Percentiles rank a stretch among this genome's conserved stretches.
phyloP scores from a whole-genome alignment of 257 asterid species.

The Cruciata laevipes region DNA sequence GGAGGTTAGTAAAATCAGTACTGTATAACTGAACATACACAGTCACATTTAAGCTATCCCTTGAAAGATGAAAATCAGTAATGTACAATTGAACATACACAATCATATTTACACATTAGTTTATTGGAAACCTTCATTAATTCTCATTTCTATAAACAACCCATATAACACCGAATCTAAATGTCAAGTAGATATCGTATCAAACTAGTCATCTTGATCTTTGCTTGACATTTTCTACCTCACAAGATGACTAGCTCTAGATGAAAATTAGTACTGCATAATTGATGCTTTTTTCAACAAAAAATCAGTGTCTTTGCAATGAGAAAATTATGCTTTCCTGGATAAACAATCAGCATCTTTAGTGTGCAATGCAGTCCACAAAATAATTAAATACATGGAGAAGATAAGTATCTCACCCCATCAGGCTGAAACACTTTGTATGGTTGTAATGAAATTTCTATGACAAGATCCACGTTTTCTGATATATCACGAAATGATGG shows the following conservation, averaged over 20 bases:
- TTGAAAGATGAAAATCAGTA: not conserved
- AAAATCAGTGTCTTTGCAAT: too few relatives aligned
- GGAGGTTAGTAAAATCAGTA: not conserved
- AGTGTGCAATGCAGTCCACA: not conserved
- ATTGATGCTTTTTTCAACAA: too few relatives aligned
- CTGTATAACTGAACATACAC: not conserved
- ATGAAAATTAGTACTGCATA: too few relatives aligned
- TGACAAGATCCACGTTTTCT: slow-evolving; percentile 97
- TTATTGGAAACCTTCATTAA: not conserved
- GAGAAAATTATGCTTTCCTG: not conserved
- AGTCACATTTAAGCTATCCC: not conserved
- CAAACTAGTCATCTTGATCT: too few relatives aligned
- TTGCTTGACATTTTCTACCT: too few relatives aligned
- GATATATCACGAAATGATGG: slow-evolving; percentile 97
- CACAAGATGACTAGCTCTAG: too few relatives aligned
- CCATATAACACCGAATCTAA: too few relatives aligned
- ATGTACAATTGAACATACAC: not conserved
- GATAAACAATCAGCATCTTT: not conserved
- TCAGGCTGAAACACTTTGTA: slow-evolving; percentile 94
- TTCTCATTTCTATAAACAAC: too few relatives aligned
- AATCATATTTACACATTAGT: not conserved
- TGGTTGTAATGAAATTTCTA: slow-evolving; percentile 96
- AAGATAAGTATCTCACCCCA: slow-evolving; percentile 51
- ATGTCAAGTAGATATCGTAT: too few relatives aligned
- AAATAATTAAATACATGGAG: not conserved